Percentiles rank a stretch among this genome's conserved stretches.
Evolutionary conservation across 139 green algal species (phyloP).

Genomic region (Haematococcus lacustris): DNA sequence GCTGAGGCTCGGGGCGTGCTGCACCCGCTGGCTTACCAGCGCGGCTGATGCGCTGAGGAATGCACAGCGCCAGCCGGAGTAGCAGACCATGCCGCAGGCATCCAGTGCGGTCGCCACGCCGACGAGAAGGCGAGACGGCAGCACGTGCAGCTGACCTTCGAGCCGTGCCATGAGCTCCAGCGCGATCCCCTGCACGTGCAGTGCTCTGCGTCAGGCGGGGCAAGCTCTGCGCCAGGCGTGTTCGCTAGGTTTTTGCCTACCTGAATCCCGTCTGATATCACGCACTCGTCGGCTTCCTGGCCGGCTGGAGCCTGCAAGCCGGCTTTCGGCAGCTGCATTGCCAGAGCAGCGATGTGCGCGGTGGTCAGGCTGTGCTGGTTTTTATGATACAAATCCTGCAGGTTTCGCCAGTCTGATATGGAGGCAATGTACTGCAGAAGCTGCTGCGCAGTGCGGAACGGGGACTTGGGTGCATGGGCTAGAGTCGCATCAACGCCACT

Average conservation of each 20-base stretch:
- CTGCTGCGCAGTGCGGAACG: no score
- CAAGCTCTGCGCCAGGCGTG: not conserved
- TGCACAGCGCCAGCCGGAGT: not conserved
- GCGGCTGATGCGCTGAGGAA: not conserved
- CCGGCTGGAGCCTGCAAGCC: not conserved
- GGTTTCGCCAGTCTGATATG: not conserved
- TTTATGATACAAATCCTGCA: not conserved
- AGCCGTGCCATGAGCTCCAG: not conserved
- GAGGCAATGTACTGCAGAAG: not conserved
- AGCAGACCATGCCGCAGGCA: not conserved
- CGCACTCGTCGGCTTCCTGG: not conserved
- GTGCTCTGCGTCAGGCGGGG: no score
- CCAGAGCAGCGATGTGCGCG: not conserved
- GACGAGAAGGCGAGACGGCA: not conserved
- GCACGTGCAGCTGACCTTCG: constrained; percentile 1
- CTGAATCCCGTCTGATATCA: not conserved
- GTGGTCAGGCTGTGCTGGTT: not conserved
- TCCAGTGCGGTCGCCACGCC: not conserved
- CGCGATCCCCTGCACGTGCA: not conserved
- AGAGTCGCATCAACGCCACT: no score
- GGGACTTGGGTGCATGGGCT: no score
- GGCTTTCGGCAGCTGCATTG: not conserved
- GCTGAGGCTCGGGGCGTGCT: not conserved
- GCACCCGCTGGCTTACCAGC: not conserved
- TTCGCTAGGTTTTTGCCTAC: not conserved